Conservation (phyloP, 1,284 basidiomycete species). For the Bjerkandera adusta region DNA sequence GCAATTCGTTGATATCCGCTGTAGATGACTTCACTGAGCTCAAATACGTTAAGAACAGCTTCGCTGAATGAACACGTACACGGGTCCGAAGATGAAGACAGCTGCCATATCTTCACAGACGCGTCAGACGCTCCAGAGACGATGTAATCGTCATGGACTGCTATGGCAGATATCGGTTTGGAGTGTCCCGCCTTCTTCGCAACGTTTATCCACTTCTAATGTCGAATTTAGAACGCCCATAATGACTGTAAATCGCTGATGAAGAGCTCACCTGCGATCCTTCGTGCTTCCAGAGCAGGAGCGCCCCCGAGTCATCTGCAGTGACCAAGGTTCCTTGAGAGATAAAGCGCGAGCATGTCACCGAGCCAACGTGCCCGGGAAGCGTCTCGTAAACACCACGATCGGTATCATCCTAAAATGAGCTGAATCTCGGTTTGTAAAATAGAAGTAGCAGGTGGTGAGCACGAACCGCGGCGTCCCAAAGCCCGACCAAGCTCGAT, state of each 20-base stretch:
- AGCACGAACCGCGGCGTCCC: conserved; percentile 59
- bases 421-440: not conserved
- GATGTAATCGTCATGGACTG: conserved; percentile 44
- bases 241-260: conserved; percentile 17
- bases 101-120: conserved; percentile 68
- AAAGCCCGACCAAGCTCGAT: conserved; percentile 74
- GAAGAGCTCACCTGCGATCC: conserved; percentile 42
- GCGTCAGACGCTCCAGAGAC: conserved; percentile 83
- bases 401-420: conserved; percentile 43
- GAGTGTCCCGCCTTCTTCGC: conserved; percentile 53
- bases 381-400: conserved; percentile 67
- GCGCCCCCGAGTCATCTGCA: conserved; percentile 70
- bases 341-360: conserved; percentile 76
- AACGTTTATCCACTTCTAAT: conserved; percentile 48
- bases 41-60: not conserved
- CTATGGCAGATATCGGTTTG: conserved; percentile 67
- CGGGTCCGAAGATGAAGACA: conserved; percentile 30
- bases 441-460: not conserved
- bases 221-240: conserved; percentile 12
- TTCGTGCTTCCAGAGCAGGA: conserved; percentile 52
- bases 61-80: conserved; percentile 26
- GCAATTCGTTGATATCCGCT: conserved; percentile 47
- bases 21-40: not conserved
- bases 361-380: conserved; percentile 68
- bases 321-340: conserved; percentile 52